Evolutionary conservation across 164 flowering plant species (phyloP), one percentile per base, ranked within the genome.

Genomic region (Cinnamomum micranthum): DNA sequence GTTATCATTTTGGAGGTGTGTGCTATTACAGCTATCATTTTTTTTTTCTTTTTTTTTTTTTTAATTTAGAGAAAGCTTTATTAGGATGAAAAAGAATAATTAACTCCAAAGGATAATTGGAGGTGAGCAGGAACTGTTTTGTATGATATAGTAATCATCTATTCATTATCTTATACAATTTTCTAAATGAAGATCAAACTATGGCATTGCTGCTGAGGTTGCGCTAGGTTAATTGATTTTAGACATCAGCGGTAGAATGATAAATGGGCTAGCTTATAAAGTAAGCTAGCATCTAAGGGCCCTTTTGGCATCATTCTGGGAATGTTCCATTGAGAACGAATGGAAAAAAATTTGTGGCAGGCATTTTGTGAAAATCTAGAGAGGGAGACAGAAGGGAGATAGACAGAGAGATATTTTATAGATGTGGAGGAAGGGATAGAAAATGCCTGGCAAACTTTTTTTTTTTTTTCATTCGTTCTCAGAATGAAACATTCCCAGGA

Each of bases 1-100:
- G 95, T 92, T 68, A 89, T 96, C 68, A 86, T 88, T 58, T 85
- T 96, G 85, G 98, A 96, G 97, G 99, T 96, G 84, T 72, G 79
- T 33, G 1, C 66, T 31, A 6, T 27, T 72, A 12, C 14, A 51
- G 31, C 23, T 75, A 50, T 64, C 20, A 71, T 28, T 13, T 31
- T 25, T 35, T 19, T 13, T 13, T 31, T 25, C 24, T 19, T 13
- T 55, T 3, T 20, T n/a, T 28, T 7, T 1, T 11, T 65, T 27
- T 65, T 65, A 3, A 65, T 41, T 41, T 7, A 7, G 47, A 41
- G 47, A 41, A 41, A 41, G 47, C 47, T 41, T 41, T 41, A 9
- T 41, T 41, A 7, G 47, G 47, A 41, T 41, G 9, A 41, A 41
- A 41, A 41, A 41, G 47, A 41, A 41, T 41, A 41, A 41, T 41